These are phyloP conservation scores for Fomes fomentarius DNA, from an alignment of 1,284 basidiomycete species.

Conservation along the genomic window DNA sequence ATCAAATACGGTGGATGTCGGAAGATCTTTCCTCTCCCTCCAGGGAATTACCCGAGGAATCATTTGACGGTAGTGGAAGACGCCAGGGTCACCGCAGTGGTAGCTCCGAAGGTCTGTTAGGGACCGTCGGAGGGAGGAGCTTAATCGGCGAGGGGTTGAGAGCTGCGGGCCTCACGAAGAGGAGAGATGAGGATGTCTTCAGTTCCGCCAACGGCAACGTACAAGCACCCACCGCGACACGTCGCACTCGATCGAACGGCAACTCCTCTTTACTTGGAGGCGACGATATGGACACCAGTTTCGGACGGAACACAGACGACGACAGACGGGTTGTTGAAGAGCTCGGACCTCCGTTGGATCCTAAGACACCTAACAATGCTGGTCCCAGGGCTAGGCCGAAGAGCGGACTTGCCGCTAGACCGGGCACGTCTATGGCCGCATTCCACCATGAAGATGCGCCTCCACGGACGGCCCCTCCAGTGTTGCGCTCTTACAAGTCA, in stretches of 20 bases:
- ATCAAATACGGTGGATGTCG: slow-evolving; percentile 55
- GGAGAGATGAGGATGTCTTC: slow-evolving; percentile 47
- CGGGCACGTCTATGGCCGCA: slow-evolving; percentile 57
- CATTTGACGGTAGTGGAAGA: slow-evolving; percentile 31
- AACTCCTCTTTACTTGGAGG: slow-evolving; percentile 24
- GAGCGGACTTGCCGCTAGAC: slow-evolving; percentile 34
- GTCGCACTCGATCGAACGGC: slow-evolving; percentile 29
- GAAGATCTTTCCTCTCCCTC: slow-evolving; percentile 37
- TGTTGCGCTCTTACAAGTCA: slow-evolving; percentile 38
- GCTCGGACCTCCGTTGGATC: slow-evolving; percentile 22
- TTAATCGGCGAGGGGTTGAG: slow-evolving; percentile 70
- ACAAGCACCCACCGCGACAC: slow-evolving; percentile 11
- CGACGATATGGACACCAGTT: slow-evolving; percentile 17
- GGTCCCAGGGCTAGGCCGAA: slow-evolving; percentile 24
- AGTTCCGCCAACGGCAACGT: slow-evolving; percentile 18
- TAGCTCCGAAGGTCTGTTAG: slow-evolving; percentile 65
- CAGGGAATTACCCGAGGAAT: slow-evolving; percentile 34
- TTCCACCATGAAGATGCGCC: slow-evolving; percentile 36
- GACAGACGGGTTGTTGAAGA: slow-evolving; percentile 19
- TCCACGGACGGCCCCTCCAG: slow-evolving; percentile 41
- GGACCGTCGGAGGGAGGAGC: slow-evolving; percentile 47
- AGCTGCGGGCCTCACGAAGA: slow-evolving; percentile 65
- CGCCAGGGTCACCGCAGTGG: slow-evolving; percentile 59
- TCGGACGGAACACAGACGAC: slow-evolving; percentile 7
- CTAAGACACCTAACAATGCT: slow-evolving; percentile 29